Evolutionary conservation across 768 basidiomycete species (phyloP).

Genomic region (Astraeus odoratus): DNA sequence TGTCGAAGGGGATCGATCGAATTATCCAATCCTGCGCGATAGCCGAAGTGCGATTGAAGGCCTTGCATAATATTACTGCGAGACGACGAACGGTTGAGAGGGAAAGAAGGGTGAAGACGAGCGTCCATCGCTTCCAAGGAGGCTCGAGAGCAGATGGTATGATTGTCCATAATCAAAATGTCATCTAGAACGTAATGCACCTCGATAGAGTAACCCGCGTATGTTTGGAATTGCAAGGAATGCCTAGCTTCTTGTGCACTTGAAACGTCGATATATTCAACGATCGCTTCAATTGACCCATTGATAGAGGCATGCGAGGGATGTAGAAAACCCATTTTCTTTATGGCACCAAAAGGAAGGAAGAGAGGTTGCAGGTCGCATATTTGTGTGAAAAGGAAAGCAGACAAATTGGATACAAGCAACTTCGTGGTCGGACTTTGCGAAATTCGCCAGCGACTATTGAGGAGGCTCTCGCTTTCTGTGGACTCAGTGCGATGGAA

Average conservation of each 20-base stretch:
- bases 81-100: constrained; percentile 10
- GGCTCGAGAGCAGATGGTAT: not conserved
- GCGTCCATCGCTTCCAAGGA: constrained; percentile 12
- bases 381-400: constrained; percentile 57
- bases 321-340: constrained; percentile 48
- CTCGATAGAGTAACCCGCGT: constrained; percentile 40
- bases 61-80: constrained; percentile 2
- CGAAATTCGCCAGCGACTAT: constrained; percentile 27
- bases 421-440: constrained; percentile 42
- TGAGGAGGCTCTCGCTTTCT: constrained; percentile 25
- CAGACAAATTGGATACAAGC: constrained; percentile 59
- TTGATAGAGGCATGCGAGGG: constrained; percentile 24
- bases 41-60: constrained; percentile 2
- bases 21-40: constrained; percentile 9
- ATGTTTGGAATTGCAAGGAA: constrained; percentile 53
- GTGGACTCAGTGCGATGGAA: constrained; percentile 19
- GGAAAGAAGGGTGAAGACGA: constrained; percentile 28
- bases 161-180: constrained; percentile 1
- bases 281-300: constrained; percentile 47
- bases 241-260: constrained; percentile 63
- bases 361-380: constrained; percentile 69
- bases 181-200: constrained; percentile 30
- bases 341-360: constrained; percentile 64
- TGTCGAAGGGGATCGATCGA: constrained; percentile 17
- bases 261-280: constrained; percentile 51